Evolutionary conservation across 805 yeast species (phyloP).

Genomic region (Scheffersomyces lignosus): DNA sequence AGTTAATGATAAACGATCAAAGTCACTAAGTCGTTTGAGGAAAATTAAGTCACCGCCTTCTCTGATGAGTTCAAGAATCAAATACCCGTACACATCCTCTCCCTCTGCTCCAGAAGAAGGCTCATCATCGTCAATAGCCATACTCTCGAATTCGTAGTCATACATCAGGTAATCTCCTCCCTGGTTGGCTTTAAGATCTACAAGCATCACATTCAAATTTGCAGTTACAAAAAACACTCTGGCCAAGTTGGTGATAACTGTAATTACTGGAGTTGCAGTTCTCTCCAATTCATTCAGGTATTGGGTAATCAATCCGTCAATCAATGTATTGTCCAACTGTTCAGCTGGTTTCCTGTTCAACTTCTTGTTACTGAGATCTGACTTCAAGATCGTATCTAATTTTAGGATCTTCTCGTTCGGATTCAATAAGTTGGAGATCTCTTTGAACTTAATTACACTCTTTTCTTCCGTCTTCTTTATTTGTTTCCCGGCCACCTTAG

Average conservation of each 20-base stretch:
- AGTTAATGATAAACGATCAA: slow-evolving; percentile 30
- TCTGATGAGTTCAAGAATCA: slow-evolving; percentile 61
- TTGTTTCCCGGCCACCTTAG: neutral
- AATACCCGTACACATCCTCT: slow-evolving; percentile 54
- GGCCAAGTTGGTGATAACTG: slow-evolving; percentile 41
- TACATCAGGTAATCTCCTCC: slow-evolving; percentile 65
- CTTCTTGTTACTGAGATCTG: slow-evolving; percentile 29
- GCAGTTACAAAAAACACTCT: slow-evolving; percentile 41
- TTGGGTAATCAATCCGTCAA: slow-evolving; percentile 30
- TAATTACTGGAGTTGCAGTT: slow-evolving; percentile 31
- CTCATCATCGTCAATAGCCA: slow-evolving; percentile 20
- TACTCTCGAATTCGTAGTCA: slow-evolving; percentile 65
- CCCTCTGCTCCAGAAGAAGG: slow-evolving; percentile 22
- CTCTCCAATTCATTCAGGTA: slow-evolving; percentile 20
- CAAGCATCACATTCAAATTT: slow-evolving; percentile 32
- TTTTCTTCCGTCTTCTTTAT: neutral
- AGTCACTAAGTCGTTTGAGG: slow-evolving; percentile 37
- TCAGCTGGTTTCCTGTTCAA: slow-evolving; percentile 16
- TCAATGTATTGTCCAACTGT: slow-evolving; percentile 28
- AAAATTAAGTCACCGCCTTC: slow-evolving; percentile 56
- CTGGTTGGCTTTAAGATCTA: slow-evolving; percentile 42
- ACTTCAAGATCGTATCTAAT: slow-evolving; percentile 38
- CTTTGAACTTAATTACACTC: slow-evolving; percentile 28
- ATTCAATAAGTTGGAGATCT: slow-evolving; percentile 30
- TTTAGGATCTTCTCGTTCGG: slow-evolving; percentile 41